Base-by-base conservation (phyloP, 73 alveolate genomes). In the Paramecium pentaurelia region DNA sequence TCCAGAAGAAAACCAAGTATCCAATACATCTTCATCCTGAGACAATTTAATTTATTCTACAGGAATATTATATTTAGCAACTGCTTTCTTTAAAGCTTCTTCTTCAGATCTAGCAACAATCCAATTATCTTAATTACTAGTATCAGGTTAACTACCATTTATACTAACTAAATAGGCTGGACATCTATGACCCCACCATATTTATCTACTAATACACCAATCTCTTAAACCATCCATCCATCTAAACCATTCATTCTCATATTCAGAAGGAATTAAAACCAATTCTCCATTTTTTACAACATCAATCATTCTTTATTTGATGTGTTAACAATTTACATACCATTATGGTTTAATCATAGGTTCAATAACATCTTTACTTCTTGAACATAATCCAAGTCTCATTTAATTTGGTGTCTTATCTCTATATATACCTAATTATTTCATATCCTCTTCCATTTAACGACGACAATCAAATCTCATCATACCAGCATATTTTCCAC, bases 131-230 rank as follows among this genome's bases (percentile, higher is more conserved):
- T 95, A 93, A 91, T 93, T 93, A 11, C 94, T 40, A 4, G 96
- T 84, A 58, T 97, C 99, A 18, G 99, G 99, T 51, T 95, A 44
- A 54, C 92, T 98, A 44, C 98, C 99, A 30, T 96, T 95, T 37
- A 97, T 95, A 36, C 93, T 97, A 58, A 95, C 99, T 85, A 96
- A 83, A 96, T 96, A 99, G 30, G 99, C 99, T 1, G 99, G 99
- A 58, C 98, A 96, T 94, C 99, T 97, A 95, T 99, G 99, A 12
- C 99, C 99, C 99, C 99, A 99, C 99, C 99, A 99, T 75, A 99
- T 96, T 95, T 99, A 98, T 60, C 99, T 93, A 40, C 98, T 93
- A 34, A 97, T 95, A 86, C 99, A 97, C 99, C 99, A 97, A 94
- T 97, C 99, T 77, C 96, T 80, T 59, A 97, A 95, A 34, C 98